Evolutionary conservation across 257 asterid genomes (phyloP).

Genomic region (Fraxinus excelsior): DNA sequence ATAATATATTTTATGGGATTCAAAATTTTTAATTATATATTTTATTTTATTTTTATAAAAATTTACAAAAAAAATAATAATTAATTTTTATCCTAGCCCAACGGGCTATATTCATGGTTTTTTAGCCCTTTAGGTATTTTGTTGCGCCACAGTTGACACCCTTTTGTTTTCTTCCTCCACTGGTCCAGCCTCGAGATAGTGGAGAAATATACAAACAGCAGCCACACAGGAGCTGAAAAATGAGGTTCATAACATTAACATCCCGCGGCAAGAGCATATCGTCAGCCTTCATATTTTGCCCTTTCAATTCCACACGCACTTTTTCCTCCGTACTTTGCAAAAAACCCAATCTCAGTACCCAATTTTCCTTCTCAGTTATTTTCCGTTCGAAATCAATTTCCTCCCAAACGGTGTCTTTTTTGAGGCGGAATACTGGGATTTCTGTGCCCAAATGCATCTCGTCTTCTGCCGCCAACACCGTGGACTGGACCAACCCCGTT

Average conservation of each 20-base stretch:
- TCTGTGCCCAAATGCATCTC: slow-evolving; percentile 47
- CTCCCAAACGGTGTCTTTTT: slow-evolving; percentile 24
- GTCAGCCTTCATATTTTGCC: background rate
- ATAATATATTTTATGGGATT: too few species aligned
- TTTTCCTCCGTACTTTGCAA: background rate
- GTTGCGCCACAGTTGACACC: background rate
- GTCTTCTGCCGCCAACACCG: slow-evolving; percentile 41
- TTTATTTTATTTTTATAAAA: too few species aligned
- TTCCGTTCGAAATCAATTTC: slow-evolving; percentile 21
- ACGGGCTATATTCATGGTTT: too few species aligned
- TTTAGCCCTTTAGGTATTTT: too few species aligned
- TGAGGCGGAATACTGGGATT: slow-evolving; percentile 30
- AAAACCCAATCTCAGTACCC: slow-evolving; percentile 3
- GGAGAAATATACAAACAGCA: background rate
- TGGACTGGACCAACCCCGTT: slow-evolving; percentile 54
- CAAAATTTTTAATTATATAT: too few species aligned
- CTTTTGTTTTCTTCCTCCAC: background rate
- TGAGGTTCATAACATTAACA: background rate
- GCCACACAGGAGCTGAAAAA: too few species aligned
- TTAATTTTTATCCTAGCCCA: too few species aligned
- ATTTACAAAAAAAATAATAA: too few species aligned
- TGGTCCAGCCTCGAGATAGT: background rate
- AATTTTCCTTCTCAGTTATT: slow-evolving; percentile 13
- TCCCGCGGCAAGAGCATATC: slow-evolving; percentile 1
- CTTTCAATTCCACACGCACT: slow-evolving; percentile 1